Base-by-base conservation (phyloP, 768 basidiomycete genomes). In the Leucosporidium yakuticum region DNA sequence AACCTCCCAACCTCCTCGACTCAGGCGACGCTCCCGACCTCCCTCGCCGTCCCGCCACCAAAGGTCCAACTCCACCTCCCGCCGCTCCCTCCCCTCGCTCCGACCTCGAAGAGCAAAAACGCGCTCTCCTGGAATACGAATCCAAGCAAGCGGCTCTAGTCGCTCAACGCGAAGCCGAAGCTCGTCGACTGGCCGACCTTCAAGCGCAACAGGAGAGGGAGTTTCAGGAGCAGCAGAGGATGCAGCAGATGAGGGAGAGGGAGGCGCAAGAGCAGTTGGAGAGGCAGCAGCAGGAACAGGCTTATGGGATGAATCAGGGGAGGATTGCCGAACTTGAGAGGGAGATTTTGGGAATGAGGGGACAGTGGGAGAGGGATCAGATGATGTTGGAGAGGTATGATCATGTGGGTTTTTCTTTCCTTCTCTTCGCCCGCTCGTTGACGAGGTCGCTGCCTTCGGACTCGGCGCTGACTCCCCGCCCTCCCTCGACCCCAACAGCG, bases 331-430 rank as follows among this genome's bases (percentile, higher is more conserved):
- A 98, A 68, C 83, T 94, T 54, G 92, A 99, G 79, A 83, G 90
- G 61, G 89, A 98, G 78, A 81, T 98, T 59, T 84, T 98, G 58
- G 90, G 85, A 15, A 89, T 98, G 89, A 83, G 93, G 57, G 93
- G 96, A 0, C 96, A 98, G 77, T 99, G 92, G 77, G 96, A 99
- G 80, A 85, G 96, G 19, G 95, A 99, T 75, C 96, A 99, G 78
- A 88, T 99, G 73, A 86, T 99, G 79, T 82, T 99, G 63, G 95
- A 98, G 79, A 93, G 98, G 75, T 99, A 99, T 76, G 96, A 99
- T 77, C 85, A 88, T 51, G 93, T 95, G 79, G 62, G 88, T 82
- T 32, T 4, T 4, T 23, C 15, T 53, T 25, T 14, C 2, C 11
- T 36, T 12, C 20, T 56, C 20, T 11, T 31, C 64, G 29, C 4